A percentile compares a stretch with the other conserved stretches of the same genome.
phyloP scores from a whole-genome alignment of 2,329 filamentous ascomycete genomes.

The Cercospora nicotianae region DNA sequence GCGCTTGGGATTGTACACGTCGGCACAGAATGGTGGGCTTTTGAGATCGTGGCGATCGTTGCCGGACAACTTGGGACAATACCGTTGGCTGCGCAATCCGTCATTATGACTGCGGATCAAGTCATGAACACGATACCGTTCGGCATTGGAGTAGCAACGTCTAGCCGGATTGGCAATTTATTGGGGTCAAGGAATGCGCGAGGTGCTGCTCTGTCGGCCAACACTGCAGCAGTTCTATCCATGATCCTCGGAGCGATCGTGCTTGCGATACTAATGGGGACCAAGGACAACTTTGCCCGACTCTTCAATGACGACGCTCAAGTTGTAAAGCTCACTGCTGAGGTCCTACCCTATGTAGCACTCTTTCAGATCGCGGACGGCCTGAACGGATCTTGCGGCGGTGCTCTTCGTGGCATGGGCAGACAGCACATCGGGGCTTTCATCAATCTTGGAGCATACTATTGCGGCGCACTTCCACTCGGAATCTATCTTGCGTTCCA shows the following conservation, averaged over 20 bases:
- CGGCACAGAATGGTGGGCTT: constrained; percentile 90
- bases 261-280: constrained; percentile 66
- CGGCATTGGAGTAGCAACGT: constrained; percentile 79
- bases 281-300: constrained; percentile 70
- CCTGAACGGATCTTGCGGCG: constrained; percentile 80
- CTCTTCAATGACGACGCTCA: constrained; percentile 77
- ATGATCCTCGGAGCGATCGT: constrained; percentile 68
- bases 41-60: constrained; percentile 83
- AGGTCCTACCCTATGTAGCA: constrained; percentile 82
- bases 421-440: constrained; percentile 79
- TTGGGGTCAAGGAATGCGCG: constrained; percentile 66
- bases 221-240: constrained; percentile 72
- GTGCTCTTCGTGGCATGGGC: constrained; percentile 78
- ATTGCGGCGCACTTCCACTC: constrained; percentile 75
- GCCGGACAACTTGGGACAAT: constrained; percentile 77
- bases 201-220: constrained; percentile 70
- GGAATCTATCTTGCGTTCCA: constrained; percentile 84
- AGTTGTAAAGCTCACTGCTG: constrained; percentile 70
- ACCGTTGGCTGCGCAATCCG: constrained; percentile 76
- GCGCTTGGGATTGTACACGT: constrained; percentile 77
- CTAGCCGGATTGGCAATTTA: constrained; percentile 74
- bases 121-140: constrained; percentile 80
- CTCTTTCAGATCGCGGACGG: constrained; percentile 90
- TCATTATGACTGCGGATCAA: constrained; percentile 58
- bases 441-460: constrained; percentile 82